A percentile compares a stretch with the other conserved stretches of the same genome.
Evolutionary conservation across 345 rosid species (phyloP).

Genomic region (Citropsis articulata): DNA sequence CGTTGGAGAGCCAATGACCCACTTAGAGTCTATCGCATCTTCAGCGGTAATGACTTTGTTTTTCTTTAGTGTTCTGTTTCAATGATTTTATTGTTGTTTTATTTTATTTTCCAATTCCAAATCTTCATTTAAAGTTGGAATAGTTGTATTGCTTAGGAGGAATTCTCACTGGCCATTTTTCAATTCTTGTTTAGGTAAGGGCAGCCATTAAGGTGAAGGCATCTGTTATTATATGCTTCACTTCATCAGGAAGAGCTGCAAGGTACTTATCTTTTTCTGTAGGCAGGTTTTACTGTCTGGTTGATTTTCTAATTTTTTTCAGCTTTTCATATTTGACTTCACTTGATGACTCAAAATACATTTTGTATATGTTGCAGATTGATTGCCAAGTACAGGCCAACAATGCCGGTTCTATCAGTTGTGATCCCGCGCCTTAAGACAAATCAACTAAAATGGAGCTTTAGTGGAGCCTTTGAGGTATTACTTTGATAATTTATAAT

Average conservation of each 20-base stretch:
- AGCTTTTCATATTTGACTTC: neutral
- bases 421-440: slow-evolving; percentile 97
- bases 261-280: slow-evolving; percentile 42
- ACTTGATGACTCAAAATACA: neutral
- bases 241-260: slow-evolving; percentile 98
- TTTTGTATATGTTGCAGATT: slow-evolving; percentile 47
- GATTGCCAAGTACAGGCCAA: slow-evolving; percentile 96
- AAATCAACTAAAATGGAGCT: slow-evolving; percentile 96
- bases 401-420: slow-evolving; percentile 97
- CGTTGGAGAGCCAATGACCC: slow-evolving; percentile 97
- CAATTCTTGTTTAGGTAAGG: slow-evolving; percentile 55
- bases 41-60: slow-evolving; percentile 62
- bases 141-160: neutral
- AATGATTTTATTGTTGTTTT: neutral
- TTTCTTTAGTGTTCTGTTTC: neutral
- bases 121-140: neutral
- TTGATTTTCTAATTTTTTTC: neutral
- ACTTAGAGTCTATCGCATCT: slow-evolving; percentile 95
- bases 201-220: slow-evolving; percentile 99
- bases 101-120: neutral
- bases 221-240: slow-evolving; percentile 92
- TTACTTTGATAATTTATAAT: neutral
- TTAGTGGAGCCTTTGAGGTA: slow-evolving; percentile 98
- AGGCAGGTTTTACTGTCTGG: neutral
- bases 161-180: slow-evolving; percentile 3